Evolutionary conservation across 306 rosid genomes (phyloP), one percentile per base, ranked within the genome.

Genomic region (Vicia villosa): DNA sequence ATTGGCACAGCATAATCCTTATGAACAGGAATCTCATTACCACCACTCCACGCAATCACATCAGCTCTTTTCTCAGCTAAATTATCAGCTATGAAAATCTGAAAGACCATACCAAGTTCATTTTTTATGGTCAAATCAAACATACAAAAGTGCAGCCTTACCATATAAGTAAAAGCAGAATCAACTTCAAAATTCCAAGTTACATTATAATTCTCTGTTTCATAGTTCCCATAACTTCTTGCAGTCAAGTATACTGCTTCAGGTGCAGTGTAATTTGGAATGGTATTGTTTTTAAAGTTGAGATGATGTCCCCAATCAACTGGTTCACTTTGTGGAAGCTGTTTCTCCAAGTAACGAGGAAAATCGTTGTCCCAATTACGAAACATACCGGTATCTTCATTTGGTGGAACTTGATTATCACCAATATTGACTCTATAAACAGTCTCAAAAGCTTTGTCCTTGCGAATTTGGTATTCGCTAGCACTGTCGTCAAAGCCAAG

Each of bases 61-160:
- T 66, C 69, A 0, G 77, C 74, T 0, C 0, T 0, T 2, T 0
- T 0, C 6, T 66, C 79, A 1, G 45, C 82, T 37, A 73, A 3
- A 2, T 0, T 1, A 0, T 72, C 71, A 14, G 3, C 19, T 1
- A 78, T 78, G 13, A 59, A 68, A 12, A 76, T 76, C 58, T 50
- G 47, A 11, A 76, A 68, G 0, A 13, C 16, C 41, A 64, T 65
- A 0, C 72, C 57, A 0, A 28, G 22, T 0, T 0, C 0, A 3
- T 10, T 4, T 0, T 4, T 4, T 1, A 51, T 20, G 1, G 3
- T 0, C 4, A 0, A 0, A 2, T 61, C 66, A 63, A 52, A 28
- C 41, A 61, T 75, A 47, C 80, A 76, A 45, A 76, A 68, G 51
- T 68, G 75, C 4, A 69, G 30, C 24, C 75, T 61, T 8, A 76